Conservation (phyloP, 192 early-diverging fungal genomes). For the Entomortierella lignicola region DNA sequence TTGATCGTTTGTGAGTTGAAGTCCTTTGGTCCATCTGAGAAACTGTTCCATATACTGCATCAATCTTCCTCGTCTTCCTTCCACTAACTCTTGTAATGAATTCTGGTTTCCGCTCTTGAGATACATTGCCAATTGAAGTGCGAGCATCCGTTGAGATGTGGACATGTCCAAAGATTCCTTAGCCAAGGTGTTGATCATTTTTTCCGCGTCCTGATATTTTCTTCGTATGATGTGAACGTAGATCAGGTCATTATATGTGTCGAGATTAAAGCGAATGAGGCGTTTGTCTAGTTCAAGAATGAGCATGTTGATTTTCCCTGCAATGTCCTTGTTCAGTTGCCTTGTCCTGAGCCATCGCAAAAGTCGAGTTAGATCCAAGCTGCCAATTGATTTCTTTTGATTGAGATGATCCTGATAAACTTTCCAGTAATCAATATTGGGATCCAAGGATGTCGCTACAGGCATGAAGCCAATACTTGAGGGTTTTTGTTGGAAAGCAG, state of each 20-base stretch:
- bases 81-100: constrained; percentile 7
- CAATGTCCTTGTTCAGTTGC: constrained; percentile 13
- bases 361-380: constrained; percentile 27
- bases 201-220: constrained; percentile 17
- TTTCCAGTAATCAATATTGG: constrained; percentile 31
- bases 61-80: not conserved
- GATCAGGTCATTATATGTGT: constrained; percentile 33
- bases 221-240: constrained; percentile 26
- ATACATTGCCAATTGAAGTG: constrained; percentile 34
- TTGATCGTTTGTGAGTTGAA: constrained; percentile 21
- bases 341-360: constrained; percentile 30
- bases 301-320: constrained; percentile 1
- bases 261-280: not conserved
- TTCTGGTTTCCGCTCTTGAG: constrained; percentile 27
- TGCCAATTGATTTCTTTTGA: not conserved
- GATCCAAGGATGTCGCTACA: not conserved
- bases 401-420: constrained; percentile 32
- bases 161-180: not conserved
- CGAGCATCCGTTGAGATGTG: not conserved
- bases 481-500: not conserved
- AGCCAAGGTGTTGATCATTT: constrained; percentile 8
- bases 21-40: constrained; percentile 27
- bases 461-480: constrained; percentile 3
- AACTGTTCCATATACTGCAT: constrained; percentile 22
- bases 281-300: constrained; percentile 11